A percentile compares a stretch with the other conserved stretches of the same genome.
phyloP scores from a whole-genome alignment of 345 rosid species.

The Carallia pectinifolia region DNA sequence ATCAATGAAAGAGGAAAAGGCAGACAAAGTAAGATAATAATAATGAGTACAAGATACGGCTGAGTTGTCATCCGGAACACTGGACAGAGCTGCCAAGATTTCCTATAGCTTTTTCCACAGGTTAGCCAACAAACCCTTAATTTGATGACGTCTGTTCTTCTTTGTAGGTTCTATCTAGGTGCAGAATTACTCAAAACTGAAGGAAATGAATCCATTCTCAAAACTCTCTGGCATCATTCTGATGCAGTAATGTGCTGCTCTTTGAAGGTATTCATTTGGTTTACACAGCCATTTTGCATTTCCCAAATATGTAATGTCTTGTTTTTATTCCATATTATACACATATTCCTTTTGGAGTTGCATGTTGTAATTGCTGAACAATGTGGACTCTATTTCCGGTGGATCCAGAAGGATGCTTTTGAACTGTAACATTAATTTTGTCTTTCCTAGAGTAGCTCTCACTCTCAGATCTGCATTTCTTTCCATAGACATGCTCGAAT shows the following conservation, averaged over 20 bases:
- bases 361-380: background rate
- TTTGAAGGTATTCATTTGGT: constrained; percentile 37
- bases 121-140: background rate
- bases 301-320: background rate
- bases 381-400: background rate
- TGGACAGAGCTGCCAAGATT: too few species aligned
- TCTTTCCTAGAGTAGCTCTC: background rate
- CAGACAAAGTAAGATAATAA: too few species aligned
- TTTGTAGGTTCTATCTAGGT: constrained; percentile 77
- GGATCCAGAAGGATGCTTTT: background rate
- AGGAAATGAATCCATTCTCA: constrained; percentile 75
- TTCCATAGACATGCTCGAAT: too few species aligned
- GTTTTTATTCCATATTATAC: background rate
- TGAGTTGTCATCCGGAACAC: too few species aligned
- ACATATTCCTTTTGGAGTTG: background rate
- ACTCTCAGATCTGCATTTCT: background rate
- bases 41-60: too few species aligned
- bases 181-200: constrained; percentile 77
- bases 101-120: too few species aligned
- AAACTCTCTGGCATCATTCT: constrained; percentile 80
- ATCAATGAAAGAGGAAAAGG: too few species aligned
- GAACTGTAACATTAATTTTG: too few species aligned
- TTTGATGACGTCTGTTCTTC: background rate
- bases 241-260: constrained; percentile 95
- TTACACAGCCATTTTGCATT: background rate